Evolutionary conservation across 768 basidiomycete genomes (phyloP), one percentile per base, ranked within the genome.

Genomic region (Lactifluus hygrophoroides): DNA sequence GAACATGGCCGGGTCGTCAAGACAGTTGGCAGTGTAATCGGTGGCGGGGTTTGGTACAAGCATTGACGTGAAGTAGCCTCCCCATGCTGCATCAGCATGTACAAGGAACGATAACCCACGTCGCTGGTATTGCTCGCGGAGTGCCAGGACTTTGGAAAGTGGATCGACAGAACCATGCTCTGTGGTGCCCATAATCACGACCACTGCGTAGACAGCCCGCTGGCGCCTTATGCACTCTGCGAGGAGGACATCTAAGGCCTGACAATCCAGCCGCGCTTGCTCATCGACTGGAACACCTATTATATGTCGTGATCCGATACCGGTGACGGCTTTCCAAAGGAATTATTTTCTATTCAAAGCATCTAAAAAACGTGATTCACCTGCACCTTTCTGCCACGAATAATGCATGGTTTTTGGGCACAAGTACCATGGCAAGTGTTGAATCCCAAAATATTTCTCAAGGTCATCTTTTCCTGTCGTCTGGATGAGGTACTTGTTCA

Each of bases 21-120:
- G 40, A 27, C 2, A 28, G 11, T 27, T 51, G 32, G 37, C 21
- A 38, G 17, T 25, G 13, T 21, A 34, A 7, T 43, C 28, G 16
- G 19, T 13, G 16, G 21, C 17, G 3, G 63, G 61, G 42, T 51
- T 58, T 14, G 63, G 61, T 2, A 58, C 67, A 30, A 72, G 59
- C 64, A 71, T 70, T 3, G 69, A 68, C 3, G 70, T 65, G 56
- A 77, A 79, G 64, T 78, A 79, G 5, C 73, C 74, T 6, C 77
- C 77, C 77, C 76, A 78, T 1, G 77, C 77, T 4, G 72, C 77
- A 56, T 79, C 76, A 17, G 70, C 74, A 51, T 77, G 77, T 5
- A 78, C 57, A 19, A 76, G 32, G 61, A 78, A 78, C 0, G 65
- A 68, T 16, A 77, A 64, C 0, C 76, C 76, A 37, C 65, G 63